Conservation (phyloP, 306 rosid genomes). For the Cucurbita ficifolia region DNA sequence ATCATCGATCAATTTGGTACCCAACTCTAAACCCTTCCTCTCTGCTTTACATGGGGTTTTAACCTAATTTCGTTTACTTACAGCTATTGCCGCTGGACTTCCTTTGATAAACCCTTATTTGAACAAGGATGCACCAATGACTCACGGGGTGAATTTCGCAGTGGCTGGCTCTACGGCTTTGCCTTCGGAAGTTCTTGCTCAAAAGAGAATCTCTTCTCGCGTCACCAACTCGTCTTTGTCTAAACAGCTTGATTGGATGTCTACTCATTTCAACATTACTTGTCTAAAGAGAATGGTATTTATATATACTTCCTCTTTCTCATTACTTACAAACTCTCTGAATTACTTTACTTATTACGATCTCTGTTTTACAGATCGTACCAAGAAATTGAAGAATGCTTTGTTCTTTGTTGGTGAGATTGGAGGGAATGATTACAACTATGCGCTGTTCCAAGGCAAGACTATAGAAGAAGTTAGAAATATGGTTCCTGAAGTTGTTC, state of each 20-base stretch:
- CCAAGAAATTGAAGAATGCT: neutral
- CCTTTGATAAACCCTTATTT: too few species aligned
- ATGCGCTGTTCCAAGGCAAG: slow-evolving; percentile 2
- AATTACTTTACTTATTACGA: too few species aligned
- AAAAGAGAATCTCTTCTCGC: neutral
- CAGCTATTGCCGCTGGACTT: too few species aligned
- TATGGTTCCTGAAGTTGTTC: slow-evolving; percentile 8
- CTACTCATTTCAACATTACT: neutral
- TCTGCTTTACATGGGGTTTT: too few species aligned
- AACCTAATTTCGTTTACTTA: too few species aligned
- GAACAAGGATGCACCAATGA: too few species aligned
- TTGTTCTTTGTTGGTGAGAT: slow-evolving; percentile 13
- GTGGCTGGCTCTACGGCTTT: too few species aligned
- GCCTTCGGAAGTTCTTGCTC: neutral
- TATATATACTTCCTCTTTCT: too few species aligned
- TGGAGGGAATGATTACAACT: slow-evolving; percentile 10
- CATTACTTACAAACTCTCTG: too few species aligned
- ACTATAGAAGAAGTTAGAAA: neutral
- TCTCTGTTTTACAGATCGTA: neutral
- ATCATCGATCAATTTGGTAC: slow-evolving; percentile 4
- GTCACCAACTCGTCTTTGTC: neutral
- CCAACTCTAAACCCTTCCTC: too few species aligned
- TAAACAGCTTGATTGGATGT: slow-evolving; percentile 10
- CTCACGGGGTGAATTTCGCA: too few species aligned
- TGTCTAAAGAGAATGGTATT: too few species aligned